Evolutionary conservation across 2,329 filamentous ascomycete species (phyloP), one percentile per base, ranked within the genome.

Genomic region (Fusarium sp.): DNA sequence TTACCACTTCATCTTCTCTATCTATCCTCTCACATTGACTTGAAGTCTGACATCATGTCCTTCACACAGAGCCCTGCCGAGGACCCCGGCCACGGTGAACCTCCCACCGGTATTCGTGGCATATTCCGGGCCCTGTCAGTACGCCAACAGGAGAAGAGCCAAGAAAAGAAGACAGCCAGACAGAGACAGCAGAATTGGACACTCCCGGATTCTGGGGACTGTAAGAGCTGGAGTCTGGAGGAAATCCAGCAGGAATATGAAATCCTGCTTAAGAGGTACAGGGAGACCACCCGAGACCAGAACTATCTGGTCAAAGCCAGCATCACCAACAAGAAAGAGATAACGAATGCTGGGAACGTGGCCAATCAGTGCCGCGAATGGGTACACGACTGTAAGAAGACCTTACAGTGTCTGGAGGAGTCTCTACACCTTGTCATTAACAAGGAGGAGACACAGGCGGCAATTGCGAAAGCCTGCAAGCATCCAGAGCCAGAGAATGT

Each of bases 291-390:
- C n/a, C 42, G 4, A 24, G 28, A 51, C 28, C 30, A 51, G 28
- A 2, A 5, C 22, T 20, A 24, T 24, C 30, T 24, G 30, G 48
- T 3, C 30, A 32, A 32, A 1, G 48, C 48, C 3, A 51, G 6
- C 4, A 50, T 32, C 47, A 48, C 13, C 20, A 3, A 6, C 6
- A 48, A 4, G 7, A 18, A 51, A 22, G 22, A 9, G 10, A 35
- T 11, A 7, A 3, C 6, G 5, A 9, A 50, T 3, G 4, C 47
- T 20, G 30, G 2, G 0, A 35, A 24, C n/a, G n/a, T 54, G 24
- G 50, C 50, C 0, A 54, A 28, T 0, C 50, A 28, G 24, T 38
- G 50, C 20, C 50, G 50, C 18, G 32, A 54, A 38, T 54, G 50
- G 50, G 50, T 54, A 0, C 18, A 54, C 1, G 50, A 22, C 32